Base-by-base conservation (phyloP, 2,329 filamentous ascomycete genomes). In the Cryphonectria parasitica region DNA sequence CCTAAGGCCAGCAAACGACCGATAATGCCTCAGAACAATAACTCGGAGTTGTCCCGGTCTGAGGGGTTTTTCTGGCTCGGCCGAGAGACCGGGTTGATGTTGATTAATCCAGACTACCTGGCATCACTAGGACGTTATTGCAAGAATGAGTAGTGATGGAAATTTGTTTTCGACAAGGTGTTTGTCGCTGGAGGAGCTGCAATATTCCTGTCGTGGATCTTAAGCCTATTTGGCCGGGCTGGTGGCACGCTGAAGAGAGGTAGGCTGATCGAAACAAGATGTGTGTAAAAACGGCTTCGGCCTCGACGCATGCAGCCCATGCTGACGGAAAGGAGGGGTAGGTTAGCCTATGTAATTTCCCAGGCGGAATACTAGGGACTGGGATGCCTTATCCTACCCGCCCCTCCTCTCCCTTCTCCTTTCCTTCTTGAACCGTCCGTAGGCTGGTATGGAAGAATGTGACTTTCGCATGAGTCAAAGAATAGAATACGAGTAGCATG, bases 231-330 rank as follows among this genome's bases (percentile, higher is more conserved):
- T 34, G 43, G 43, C 61, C 67, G 61, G 49, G 22, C 49, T 65
- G 67, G 49, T 25, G 67, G 67, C 61, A 65, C 67, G 52, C 67
- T 69, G 45, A 2, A n/a, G 8, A 7, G 22, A 34, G 52, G 22
- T 17, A 25, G 43, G 43, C 34, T 28, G 31, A 17, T 5, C 43
- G 17, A 49, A 49, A 22, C 7, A 49, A 49, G 4, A 22, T 6
- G 31, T 25, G 22, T 28, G n/a, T 45, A n/a, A 54, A 45, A 64
- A 61, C 49, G 56, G 56, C 36, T 39, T 39, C 36, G 36, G 36
- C 36, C 36, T 39, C 36, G 36, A 39, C 36, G 36, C 54, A 34
- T 52, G 45, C 45, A 52, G 45, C 19, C 7, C 22, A 22, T 52
- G 45, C 22, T n/a, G 45, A n/a, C n/a, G 45, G 25, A 2, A 22